These are phyloP conservation scores for Cercophora samala DNA, from an alignment of 495 filamentous ascomycete species.

Conservation along the genomic window DNA sequence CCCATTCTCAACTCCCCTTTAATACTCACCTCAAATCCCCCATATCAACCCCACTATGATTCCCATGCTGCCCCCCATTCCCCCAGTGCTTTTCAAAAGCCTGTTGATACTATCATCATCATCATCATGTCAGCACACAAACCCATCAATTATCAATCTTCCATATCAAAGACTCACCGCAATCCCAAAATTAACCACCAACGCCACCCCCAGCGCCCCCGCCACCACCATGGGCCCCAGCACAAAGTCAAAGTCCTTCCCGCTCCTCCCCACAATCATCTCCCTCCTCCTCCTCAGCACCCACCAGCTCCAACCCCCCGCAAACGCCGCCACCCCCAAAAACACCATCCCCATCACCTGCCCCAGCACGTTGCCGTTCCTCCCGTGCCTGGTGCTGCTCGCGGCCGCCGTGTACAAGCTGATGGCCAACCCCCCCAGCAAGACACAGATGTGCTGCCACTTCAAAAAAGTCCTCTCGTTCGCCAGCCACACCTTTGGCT, in stretches of 20 bases:
- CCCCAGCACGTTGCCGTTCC: slow-evolving; percentile 57
- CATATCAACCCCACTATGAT: neutral
- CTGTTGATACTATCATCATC: slow-evolving; percentile 2
- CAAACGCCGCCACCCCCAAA: slow-evolving; percentile 74
- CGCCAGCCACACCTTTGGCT: slow-evolving; percentile 97
- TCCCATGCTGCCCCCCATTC: neutral
- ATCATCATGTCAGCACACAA: neutral
- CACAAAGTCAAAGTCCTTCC: slow-evolving; percentile 86
- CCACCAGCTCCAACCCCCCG: slow-evolving; percentile 81
- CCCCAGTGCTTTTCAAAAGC: neutral
- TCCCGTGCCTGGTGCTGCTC: neutral
- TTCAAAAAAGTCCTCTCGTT: slow-evolving; percentile 97
- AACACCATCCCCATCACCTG: slow-evolving; percentile 75
- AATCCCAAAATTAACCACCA: slow-evolving; percentile 86
- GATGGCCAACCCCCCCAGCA: slow-evolving; percentile 77
- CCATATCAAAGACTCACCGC: too few species aligned
- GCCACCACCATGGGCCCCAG: slow-evolving; percentile 82
- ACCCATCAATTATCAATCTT: neutral
- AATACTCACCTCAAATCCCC: neutral
- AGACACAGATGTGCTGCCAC: slow-evolving; percentile 89
- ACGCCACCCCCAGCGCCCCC: slow-evolving; percentile 68
- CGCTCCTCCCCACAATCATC: slow-evolving; percentile 80
- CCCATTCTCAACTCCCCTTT: neutral
- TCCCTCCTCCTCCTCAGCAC: slow-evolving; percentile 70
- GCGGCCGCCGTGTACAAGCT: slow-evolving; percentile 73